Conservation (phyloP, 1,139 yeast species). For the Sugiyamaella japonica region DNA sequence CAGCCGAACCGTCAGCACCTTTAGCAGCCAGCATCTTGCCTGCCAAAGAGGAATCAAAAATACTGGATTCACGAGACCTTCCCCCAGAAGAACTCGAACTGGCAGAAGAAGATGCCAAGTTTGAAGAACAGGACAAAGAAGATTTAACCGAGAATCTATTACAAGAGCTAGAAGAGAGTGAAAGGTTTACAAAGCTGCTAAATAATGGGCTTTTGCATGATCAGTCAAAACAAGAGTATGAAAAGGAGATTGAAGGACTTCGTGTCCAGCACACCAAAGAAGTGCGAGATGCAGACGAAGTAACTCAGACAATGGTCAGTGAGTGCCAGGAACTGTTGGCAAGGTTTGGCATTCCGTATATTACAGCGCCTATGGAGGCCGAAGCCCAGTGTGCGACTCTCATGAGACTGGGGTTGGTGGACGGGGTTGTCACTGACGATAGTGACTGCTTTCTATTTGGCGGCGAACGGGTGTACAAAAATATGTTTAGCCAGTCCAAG, state of each 20-base stretch:
- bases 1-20: too few relatives aligned
- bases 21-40: too few relatives aligned
- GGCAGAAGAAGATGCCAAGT: constrained; percentile 42
- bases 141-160: constrained; percentile 59
- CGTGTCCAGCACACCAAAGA: constrained; percentile 59
- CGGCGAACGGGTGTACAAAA: constrained; percentile 78
- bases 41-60: too few relatives aligned
- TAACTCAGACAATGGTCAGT: constrained; percentile 77
- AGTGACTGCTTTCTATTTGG: constrained; percentile 96
- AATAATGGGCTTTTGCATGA: constrained; percentile 31
- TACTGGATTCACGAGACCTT: too few relatives aligned
- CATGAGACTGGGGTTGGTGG: constrained; percentile 65
- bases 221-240: constrained; percentile 44
- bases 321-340: constrained; percentile 87
- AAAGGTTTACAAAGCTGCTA: constrained; percentile 55
- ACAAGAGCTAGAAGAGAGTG: constrained; percentile 72
- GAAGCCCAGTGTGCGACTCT: constrained; percentile 96
- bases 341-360: constrained; percentile 87
- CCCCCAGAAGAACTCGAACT: constrained; percentile 23
- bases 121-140: constrained; percentile 76
- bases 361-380: constrained; percentile 98
- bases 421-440: constrained; percentile 96
- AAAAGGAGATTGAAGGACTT: constrained; percentile 53
- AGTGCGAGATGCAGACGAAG: constrained; percentile 87
- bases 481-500: constrained; percentile 91